Conservation (phyloP, 495 filamentous ascomycete genomes). For the Platismatia glauca region DNA sequence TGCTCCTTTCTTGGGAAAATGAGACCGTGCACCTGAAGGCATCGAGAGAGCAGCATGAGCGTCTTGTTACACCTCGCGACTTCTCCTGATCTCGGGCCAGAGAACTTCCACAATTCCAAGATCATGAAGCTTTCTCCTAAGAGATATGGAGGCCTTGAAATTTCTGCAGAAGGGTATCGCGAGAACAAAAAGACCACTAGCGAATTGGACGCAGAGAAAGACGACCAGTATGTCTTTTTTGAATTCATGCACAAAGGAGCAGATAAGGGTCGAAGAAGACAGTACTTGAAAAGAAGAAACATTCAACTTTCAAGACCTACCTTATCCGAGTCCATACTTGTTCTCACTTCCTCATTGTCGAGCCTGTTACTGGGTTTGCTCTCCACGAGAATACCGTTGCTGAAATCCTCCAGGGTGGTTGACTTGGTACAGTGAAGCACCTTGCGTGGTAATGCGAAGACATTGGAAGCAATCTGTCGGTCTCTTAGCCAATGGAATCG, state of each 20-base stretch:
- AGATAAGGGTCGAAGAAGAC: neutral
- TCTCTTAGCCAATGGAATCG: conserved; percentile 10
- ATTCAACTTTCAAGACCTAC: conserved; percentile 4
- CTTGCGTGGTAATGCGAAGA: conserved; percentile 60
- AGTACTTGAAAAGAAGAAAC: neutral
- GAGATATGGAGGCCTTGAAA: neutral
- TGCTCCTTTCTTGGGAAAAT: neutral
- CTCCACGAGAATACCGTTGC: conserved; percentile 51
- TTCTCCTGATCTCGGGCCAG: neutral
- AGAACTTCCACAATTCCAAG: neutral
- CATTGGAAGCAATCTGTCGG: conserved; percentile 51
- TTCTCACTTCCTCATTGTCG: neutral
- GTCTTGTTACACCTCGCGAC: neutral
- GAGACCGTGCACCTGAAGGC: neutral
- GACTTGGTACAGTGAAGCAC: conserved; percentile 61
- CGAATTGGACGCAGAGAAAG: neutral
- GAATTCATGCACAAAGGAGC: neutral
- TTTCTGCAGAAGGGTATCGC: neutral
- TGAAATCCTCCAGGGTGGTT: conserved; percentile 75
- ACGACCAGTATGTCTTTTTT: neutral
- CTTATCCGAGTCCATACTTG: neutral
- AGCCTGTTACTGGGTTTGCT: neutral
- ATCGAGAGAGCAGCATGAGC: neutral
- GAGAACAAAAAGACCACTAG: neutral
- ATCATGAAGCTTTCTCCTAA: neutral